phyloP scores from a whole-genome alignment of 495 filamentous ascomycete species.

The Letharia lupina region DNA sequence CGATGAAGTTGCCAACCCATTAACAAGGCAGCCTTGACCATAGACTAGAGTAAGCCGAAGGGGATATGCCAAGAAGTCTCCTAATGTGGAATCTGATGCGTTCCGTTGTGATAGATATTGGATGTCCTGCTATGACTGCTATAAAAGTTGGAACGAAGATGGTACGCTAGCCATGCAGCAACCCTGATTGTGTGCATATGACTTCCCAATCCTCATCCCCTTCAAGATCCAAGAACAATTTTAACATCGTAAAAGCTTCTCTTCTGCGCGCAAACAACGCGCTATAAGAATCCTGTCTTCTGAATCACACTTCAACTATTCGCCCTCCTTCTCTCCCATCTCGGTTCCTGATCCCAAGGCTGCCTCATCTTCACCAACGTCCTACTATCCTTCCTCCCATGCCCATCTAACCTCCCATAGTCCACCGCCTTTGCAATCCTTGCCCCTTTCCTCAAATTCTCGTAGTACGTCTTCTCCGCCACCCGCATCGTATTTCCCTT shows the following conservation, averaged over 20 bases:
- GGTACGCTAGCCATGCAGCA: neutral
- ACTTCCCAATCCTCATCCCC: neutral
- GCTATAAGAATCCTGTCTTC: neutral
- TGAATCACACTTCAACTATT: neutral
- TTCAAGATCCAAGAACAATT: neutral
- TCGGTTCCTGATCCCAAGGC: constrained; percentile 7
- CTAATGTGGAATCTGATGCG: neutral
- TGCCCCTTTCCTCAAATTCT: constrained; percentile 1
- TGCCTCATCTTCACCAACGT: constrained; percentile 21
- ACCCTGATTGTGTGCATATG: neutral
- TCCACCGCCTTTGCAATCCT: neutral
- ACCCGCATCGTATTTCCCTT: constrained; percentile 5
- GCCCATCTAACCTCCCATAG: neutral
- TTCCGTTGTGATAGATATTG: neutral
- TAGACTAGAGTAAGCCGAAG: neutral
- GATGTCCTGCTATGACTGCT: neutral
- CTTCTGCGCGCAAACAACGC: neutral
- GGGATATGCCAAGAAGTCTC: neutral
- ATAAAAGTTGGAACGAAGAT: neutral
- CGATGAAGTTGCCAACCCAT: no score
- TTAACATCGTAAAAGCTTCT: neutral
- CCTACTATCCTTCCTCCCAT: constrained; percentile 12
- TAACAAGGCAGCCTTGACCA: neutral
- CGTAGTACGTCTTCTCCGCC: constrained; percentile 4
- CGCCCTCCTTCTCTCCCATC: constrained; percentile 1